Conservation (phyloP, 1,139 yeast species). For the Citeromyces hawaiiensis region DNA sequence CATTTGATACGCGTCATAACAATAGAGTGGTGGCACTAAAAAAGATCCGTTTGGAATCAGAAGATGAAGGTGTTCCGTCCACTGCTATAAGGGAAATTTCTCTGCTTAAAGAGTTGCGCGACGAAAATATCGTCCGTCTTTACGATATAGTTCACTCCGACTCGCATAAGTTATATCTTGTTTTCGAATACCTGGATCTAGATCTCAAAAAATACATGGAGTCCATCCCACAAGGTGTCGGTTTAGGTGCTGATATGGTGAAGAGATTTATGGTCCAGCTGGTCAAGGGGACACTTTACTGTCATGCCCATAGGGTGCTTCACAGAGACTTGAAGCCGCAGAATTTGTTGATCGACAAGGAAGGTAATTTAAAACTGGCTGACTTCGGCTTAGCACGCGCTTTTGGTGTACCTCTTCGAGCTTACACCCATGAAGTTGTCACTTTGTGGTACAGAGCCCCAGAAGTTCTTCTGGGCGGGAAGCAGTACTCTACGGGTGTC, state of each 20-base stretch:
- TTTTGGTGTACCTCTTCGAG: constrained; percentile 94
- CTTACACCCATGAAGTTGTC: constrained; percentile 94
- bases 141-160: constrained; percentile 96
- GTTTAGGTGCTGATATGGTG: constrained; percentile 65
- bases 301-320: constrained; percentile 88
- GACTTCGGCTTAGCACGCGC: constrained; percentile 97
- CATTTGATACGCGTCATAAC: constrained; percentile 77
- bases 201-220: constrained; percentile 95
- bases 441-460: constrained; percentile 99
- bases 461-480: constrained; percentile 87
- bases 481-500: constrained; percentile 90
- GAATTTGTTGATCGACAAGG: constrained; percentile 71
- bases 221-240: constrained; percentile 56
- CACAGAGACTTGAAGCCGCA: constrained; percentile 97
- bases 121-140: constrained; percentile 83
- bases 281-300: constrained; percentile 80
- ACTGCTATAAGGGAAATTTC: constrained; percentile 97
- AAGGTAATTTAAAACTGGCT: constrained; percentile 89
- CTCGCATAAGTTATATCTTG: constrained; percentile 76
- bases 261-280: constrained; percentile 90
- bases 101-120: constrained; percentile 88
- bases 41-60: constrained; percentile 88
- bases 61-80: constrained; percentile 89
- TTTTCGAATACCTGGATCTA: constrained; percentile 87
- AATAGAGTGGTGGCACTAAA: constrained; percentile 89